Conservation (phyloP, 305 asterid genomes). For the Ilex paraguariensis region DNA sequence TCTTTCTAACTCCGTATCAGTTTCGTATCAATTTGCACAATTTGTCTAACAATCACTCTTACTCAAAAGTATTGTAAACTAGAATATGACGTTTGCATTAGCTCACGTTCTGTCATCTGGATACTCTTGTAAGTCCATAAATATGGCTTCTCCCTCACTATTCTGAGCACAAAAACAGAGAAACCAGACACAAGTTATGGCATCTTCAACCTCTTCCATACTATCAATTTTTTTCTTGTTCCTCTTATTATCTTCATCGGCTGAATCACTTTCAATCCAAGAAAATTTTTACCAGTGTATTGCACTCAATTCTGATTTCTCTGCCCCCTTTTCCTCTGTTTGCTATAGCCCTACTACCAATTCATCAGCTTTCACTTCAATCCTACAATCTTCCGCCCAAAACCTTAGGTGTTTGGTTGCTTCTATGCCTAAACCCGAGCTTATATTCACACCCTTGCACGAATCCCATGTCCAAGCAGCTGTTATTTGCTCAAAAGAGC, state of each 20-base stretch:
- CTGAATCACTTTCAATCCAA: constrained; percentile 13
- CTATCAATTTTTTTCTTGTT: constrained; percentile 13
- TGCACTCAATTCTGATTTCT: constrained; percentile 10
- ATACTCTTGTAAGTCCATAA: no score
- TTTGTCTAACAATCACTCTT: no score
- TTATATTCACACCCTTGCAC: constrained; percentile 31
- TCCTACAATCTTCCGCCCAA: constrained; percentile 34
- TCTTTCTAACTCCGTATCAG: no score
- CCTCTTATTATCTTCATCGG: constrained; percentile 14
- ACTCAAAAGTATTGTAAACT: no score
- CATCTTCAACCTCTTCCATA: constrained; percentile 10
- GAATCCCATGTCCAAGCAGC: constrained; percentile 41
- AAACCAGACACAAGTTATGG: constrained; percentile 15
- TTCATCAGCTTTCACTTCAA: constrained; percentile 21
- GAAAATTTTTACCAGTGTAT: constrained; percentile 29
- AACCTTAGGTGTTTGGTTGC: constrained; percentile 30
- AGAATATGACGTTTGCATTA: no score
- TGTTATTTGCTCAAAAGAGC: constrained; percentile 28
- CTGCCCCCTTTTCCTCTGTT: constrained; percentile 14
- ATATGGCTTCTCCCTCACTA: no score
- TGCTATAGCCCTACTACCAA: constrained; percentile 22
- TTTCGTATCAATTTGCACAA: no score
- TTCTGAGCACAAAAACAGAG: no score
- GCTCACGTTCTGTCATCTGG: no score
- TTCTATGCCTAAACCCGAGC: constrained; percentile 34